Base-by-base conservation (phyloP, 176 grass and related monocot genomes). In the Tillandsia leiboldiana region DNA sequence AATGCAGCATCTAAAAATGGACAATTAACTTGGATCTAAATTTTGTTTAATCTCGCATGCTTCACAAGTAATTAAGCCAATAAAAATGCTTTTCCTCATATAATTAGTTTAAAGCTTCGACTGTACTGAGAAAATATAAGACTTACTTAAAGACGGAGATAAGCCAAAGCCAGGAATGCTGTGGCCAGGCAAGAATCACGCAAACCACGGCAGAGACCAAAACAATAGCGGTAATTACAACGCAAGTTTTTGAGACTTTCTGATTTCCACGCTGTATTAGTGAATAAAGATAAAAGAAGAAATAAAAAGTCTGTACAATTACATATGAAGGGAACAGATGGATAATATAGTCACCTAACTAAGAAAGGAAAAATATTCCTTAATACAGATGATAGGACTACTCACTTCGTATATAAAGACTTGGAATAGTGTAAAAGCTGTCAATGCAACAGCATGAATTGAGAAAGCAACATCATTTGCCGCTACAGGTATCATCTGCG, bases 391-490 rank as follows among this genome's bases (percentile, higher is more conserved):
- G 18, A 73, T 29, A 66, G 12, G 20, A 54, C 76, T 68, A 85
- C 93, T 87, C 73, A 97, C 93, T 70, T 97, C 93, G 48, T 92
- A 97, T 28, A 97, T 97, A 64, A 87, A 71, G 24, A 97, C 93
- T 92, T 97, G 93, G 73, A 83, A 97, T 68, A 92, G 57, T 6
- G 93, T 97, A 77, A 97, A 87, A 74, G 84, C 82, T 65, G 93
- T 97, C 73, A 97, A 83, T 50, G 89, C 70, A 77, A 97, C 93
- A 51, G 93, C 93, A 65, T 97, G 93, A 71, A 85, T 26, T 50
- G 93, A 97, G 75, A 97, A 97, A 66, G 86, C 88, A 76, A 97
- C 93, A 73, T 97, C 93, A 83, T 92, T 97, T 80, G 88, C 86
- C 50, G 93, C 89, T 50, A 97, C 93, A 71, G 93, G 93, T 81